Conservation (phyloP, 2,329 filamentous ascomycete genomes). For the Bipolaris victoriae region DNA sequence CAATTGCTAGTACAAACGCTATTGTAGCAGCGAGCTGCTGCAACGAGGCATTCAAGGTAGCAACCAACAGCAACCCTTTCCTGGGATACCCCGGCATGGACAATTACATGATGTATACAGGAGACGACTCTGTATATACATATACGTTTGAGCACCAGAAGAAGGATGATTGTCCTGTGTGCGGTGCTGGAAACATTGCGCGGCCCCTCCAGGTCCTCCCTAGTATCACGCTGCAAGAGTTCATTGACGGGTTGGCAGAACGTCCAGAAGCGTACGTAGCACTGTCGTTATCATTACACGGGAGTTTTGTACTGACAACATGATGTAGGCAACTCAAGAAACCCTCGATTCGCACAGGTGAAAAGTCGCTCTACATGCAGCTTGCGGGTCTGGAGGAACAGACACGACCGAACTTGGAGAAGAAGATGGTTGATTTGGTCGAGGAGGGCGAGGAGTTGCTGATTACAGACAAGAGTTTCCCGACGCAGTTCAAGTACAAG, state of each 20-base stretch:
- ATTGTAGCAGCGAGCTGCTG: constrained; percentile 95
- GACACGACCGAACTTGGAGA: constrained; percentile 80
- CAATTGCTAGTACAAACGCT: constrained; percentile 96
- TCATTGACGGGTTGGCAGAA: constrained; percentile 82
- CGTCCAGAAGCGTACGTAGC: constrained; percentile 72
- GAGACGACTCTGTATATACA: constrained; percentile 93
- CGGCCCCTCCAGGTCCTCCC: constrained; percentile 76
- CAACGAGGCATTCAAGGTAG: constrained; percentile 96
- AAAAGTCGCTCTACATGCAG: constrained; percentile 89
- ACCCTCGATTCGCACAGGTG: constrained; percentile 80
- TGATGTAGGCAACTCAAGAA: constrained; percentile 78
- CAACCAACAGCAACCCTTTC: constrained; percentile 78
- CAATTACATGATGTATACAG: constrained; percentile 99
- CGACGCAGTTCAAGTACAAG: constrained; percentile 70
- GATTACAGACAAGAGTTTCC: constrained; percentile 91
- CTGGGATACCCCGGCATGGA: constrained; percentile 74
- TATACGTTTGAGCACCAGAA: constrained; percentile 96
- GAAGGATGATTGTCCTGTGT: constrained; percentile 94
- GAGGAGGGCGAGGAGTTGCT: constrained; percentile 84
- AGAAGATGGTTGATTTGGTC: constrained; percentile 78
- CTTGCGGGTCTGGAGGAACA: constrained; percentile 82
- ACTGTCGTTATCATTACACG: neutral
- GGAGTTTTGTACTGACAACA: constrained; percentile 15
- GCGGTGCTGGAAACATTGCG: constrained; percentile 72
- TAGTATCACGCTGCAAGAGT: constrained; percentile 75